phyloP scores from a whole-genome alignment of 352 stramenopile genomes.

The Globisporangium orthogonon region DNA sequence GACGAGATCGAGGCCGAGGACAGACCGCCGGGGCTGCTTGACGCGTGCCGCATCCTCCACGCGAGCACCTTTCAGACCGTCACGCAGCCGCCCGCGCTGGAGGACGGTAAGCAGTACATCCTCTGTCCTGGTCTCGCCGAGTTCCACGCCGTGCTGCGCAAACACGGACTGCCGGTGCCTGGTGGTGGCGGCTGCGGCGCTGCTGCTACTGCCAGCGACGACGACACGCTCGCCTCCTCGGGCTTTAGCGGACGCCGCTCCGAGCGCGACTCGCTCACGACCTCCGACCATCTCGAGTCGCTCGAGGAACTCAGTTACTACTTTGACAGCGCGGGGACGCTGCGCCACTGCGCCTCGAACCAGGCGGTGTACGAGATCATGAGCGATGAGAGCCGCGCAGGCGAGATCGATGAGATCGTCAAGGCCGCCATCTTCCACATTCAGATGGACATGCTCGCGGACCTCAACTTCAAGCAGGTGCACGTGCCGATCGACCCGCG shows the following conservation, averaged over 20 bases:
- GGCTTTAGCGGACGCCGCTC: conserved; percentile 8
- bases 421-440: conserved; percentile 83
- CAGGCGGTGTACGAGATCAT: conserved; percentile 74
- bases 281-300: conserved; percentile 64
- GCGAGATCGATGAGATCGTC: conserved; percentile 73
- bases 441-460: conserved; percentile 79
- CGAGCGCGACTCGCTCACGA: conserved; percentile 33
- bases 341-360: conserved; percentile 66
- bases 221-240: conserved; percentile 12
- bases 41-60: conserved; percentile 51
- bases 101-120: conserved; percentile 76
- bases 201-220: conserved; percentile 8
- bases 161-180: conserved; percentile 33
- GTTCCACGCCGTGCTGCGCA: conserved; percentile 31
- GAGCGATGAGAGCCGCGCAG: conserved; percentile 55
- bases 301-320: conserved; percentile 77
- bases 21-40: conserved; percentile 43
- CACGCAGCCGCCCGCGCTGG: conserved; percentile 25
- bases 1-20: conserved; percentile 66
- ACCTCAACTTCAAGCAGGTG: conserved; percentile 69
- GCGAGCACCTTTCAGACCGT: conserved; percentile 39
- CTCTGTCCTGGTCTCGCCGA: conserved; percentile 36
- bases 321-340: conserved; percentile 58
- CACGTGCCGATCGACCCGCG: conserved; percentile 52
- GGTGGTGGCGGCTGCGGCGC: conserved; percentile 10